These are phyloP conservation scores for Heliamphora exappendiculata DNA, from an alignment of 148 eudicot genomes.

Conservation along the genomic window DNA sequence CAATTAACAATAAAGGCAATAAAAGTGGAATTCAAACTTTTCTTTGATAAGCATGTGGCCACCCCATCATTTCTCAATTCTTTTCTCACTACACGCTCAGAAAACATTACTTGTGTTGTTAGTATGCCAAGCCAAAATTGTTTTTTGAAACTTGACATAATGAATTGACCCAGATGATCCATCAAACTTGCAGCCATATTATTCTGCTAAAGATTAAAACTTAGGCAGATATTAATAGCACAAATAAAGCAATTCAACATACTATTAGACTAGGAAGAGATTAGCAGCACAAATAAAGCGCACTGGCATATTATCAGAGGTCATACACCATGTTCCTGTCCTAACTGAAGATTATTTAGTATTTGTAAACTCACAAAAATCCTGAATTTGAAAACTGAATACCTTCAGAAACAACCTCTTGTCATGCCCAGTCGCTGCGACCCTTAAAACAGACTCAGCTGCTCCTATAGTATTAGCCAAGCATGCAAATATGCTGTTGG, in stretches of 20 bases:
- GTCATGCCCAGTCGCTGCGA: conserved; percentile 96
- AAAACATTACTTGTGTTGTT: not conserved
- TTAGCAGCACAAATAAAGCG: not conserved
- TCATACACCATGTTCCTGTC: not conserved
- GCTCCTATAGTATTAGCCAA: conserved; percentile 95
- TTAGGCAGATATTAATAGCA: not conserved
- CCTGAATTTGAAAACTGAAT: not conserved
- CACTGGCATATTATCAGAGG: not conserved
- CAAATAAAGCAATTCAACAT: not conserved
- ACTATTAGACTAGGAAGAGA: not conserved
- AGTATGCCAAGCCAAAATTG: not conserved
- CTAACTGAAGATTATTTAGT: not conserved
- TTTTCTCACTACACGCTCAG: not conserved
- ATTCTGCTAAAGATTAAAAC: not conserved
- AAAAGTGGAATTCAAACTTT: not conserved
- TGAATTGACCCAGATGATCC: not conserved
- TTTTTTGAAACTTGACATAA: not conserved
- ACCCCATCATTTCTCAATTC: not conserved
- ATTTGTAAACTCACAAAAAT: not conserved
- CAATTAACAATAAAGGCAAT: not conserved
- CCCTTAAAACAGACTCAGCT: conserved; percentile 93
- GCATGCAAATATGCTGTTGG: conserved; percentile 64
- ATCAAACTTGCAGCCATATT: not conserved
- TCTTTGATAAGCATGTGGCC: not conserved
- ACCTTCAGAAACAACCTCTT: conserved; percentile 87